Evolutionary conservation across 2,329 filamentous ascomycete species (phyloP), one percentile per base, ranked within the genome.

Genomic region (Pleomassaria siparia): DNA sequence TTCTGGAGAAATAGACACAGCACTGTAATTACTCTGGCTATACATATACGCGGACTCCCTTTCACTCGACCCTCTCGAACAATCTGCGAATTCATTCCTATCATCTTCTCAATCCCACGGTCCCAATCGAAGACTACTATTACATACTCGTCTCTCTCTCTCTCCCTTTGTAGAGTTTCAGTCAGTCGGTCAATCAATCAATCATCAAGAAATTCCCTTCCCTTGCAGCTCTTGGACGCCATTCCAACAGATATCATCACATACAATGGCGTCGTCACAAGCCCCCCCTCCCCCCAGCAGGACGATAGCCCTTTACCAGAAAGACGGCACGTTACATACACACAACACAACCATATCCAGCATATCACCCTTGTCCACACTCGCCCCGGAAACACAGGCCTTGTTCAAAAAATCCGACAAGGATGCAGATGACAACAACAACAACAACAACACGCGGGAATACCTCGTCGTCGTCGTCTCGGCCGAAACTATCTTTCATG

Each of bases 401-500:
- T 77, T 88, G 9, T 84, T 84, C 73, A 87, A 87, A 62, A 70
- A 79, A 11, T 76, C 72, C 3, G 29, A 10, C 29, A n/a, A n/a
- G n/a, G n/a, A n/a, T n/a, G n/a, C n/a, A n/a, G n/a, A n/a, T n/a
- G n/a, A n/a, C n/a, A n/a, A n/a, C n/a, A n/a, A n/a, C n/a, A n/a
- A n/a, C n/a, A n/a, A n/a, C n/a, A n/a, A n/a, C n/a, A n/a, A n/a
- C 76, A 8, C 74, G 78, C 5, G 28, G 76, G 1, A n/a, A n/a
- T n/a, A n/a, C n/a, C 76, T 82, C 55, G 76, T 78, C 58, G 78
- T 83, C n/a, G 66, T 88, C 16, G 75, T 82, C 5, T 86, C 83
- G 0, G 73, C 80, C 2, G 70, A 80, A 39, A 89, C 87, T n/a
- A 84, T 89, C 51, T 90, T 90, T 69, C 84, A 90, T 52, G 82